Evolutionary conservation across 768 basidiomycete genomes (phyloP).

Genomic region (Hebeloma cylindrosporum): DNA sequence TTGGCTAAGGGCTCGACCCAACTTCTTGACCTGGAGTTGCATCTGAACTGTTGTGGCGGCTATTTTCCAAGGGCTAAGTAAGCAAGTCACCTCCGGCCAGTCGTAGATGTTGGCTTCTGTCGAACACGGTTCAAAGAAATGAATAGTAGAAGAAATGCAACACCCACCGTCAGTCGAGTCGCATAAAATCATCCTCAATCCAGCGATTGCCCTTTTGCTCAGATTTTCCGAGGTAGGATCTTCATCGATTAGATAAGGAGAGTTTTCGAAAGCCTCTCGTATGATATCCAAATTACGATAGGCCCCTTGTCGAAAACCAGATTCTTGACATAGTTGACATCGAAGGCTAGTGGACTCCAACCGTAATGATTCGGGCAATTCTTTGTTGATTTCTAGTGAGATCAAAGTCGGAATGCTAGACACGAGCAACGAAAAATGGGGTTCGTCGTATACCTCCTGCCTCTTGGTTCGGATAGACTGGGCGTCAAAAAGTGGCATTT

Average conservation of each 20-base stretch:
- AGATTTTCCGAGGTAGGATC: constrained; percentile 45
- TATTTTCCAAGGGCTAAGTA: constrained; percentile 82
- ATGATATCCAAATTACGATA: constrained; percentile 75
- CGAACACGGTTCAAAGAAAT: neutral
- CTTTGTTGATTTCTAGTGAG: constrained; percentile 61
- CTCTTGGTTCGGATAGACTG: constrained; percentile 71
- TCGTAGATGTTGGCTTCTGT: constrained; percentile 52
- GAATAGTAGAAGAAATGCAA: neutral
- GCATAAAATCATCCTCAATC: constrained; percentile 64
- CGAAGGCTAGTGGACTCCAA: constrained; percentile 52
- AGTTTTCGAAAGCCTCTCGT: constrained; percentile 65
- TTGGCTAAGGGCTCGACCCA: constrained; percentile 65
- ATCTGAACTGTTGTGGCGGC: constrained; percentile 79
- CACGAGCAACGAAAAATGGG: constrained; percentile 65
- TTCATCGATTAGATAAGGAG: constrained; percentile 46
- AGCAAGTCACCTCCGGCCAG: constrained; percentile 61
- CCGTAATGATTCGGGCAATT: constrained; percentile 52
- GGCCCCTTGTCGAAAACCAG: constrained; percentile 72
- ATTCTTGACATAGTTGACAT: constrained; percentile 55
- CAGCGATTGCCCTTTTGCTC: constrained; percentile 63
- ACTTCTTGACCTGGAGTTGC: constrained; percentile 71
- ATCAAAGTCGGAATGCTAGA: constrained; percentile 68
- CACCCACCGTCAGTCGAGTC: constrained; percentile 60
- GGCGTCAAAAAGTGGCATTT: constrained; percentile 52
- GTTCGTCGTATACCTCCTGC: constrained; percentile 63